Evolutionary conservation across 768 basidiomycete genomes (phyloP), one percentile per base, ranked within the genome.

Genomic region (Phylloporus arenicola): DNA sequence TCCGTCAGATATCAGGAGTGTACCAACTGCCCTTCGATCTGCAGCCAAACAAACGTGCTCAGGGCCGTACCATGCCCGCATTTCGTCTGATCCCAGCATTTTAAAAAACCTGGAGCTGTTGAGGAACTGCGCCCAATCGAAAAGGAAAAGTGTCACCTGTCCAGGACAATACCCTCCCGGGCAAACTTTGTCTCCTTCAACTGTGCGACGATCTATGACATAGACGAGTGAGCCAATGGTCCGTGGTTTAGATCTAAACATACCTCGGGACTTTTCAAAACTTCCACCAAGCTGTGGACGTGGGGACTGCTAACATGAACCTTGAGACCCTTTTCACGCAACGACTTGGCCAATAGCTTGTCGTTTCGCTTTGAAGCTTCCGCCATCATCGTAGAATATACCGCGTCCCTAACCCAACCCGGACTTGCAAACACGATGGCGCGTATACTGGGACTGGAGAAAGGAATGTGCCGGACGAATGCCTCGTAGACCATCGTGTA

Each of bases 61-160:
- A 12, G 94, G 91, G 2, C 95, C 96, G 67, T 99, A 99, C 96
- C 96, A 99, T 5, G 96, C 96, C 48, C 96, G 79, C 74, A 94
- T 84, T 66, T 97, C 94, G 59, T 99, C 94, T 1, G 78, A 79
- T 0, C 87, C 92, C 25, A 98, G 80, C 92, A 94, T 98, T 69
- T 97, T 99, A 73, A 93, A 93, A 72, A 99, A 99, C 57, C 94
- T 97, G 57, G 3, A 29, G 27, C 1, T 5, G 13, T 42, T 50
- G 25, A 48, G 39, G 27, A 30, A 58, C 30, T 22, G 17, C 1
- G 13, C 4, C 6, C 11, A 45, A 47, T 29, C 16, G 8, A 40
- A 30, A 20, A 46, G 27, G 4, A 20, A 7, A 30, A 17, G 33
- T 50, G 64, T 42, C 55, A 91, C 93, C 78, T 93, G 64, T 98